Base-by-base conservation (phyloP, 2,329 filamentous ascomycete genomes). In the Hymenoscyphus infarciens region DNA sequence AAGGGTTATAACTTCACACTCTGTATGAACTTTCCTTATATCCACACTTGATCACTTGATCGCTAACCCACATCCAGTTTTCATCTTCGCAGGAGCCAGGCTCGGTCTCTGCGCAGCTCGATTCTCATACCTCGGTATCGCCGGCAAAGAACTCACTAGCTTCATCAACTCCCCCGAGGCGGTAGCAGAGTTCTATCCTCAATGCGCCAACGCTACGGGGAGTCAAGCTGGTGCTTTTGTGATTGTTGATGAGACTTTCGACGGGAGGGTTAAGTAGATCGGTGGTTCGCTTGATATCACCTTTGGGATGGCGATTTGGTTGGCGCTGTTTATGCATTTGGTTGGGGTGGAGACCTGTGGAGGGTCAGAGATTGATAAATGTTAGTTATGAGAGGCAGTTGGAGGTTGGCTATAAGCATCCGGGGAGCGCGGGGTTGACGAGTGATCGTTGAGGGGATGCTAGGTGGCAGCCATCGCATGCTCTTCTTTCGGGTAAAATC, bases 1-100 rank as follows among this genome's bases (percentile, higher is more conserved):
- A 56, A 88, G 73, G 60, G 87, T 85, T 66, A 84, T 79, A 33
- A 82, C 75, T 67, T 85, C 85, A 49, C 87, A 80, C 64, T 83
- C 77, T 70, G 68, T 70, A 60, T 60, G 64, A 63, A 19, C 22
- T 10, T n/a, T 5, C 49, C 25, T 15, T 11, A 27, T 27, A 2
- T 8, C 27, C 45, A n/a, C 15, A 6, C 3, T 42, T 11, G 6
- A 38, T 27, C 19, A 39, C 22, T 35, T 56, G 22, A 19, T 42
- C 25, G 13, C 52, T 60, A 42, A 42, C 42, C 3, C 13, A 15
- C 5, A 33, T 29, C 59, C 15, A 60, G 59, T 60, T 42, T 35
- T 70, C 38, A 68, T 69, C 19, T 70, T 69, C 19, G 67, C 45
- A 2, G 68, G 68, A 5, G 68, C 67, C 11, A 66, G 70, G 66